Evolutionary conservation across 2,329 filamentous ascomycete genomes (phyloP), one percentile per base, ranked within the genome.

Genomic region (Talaromyces sp.): DNA sequence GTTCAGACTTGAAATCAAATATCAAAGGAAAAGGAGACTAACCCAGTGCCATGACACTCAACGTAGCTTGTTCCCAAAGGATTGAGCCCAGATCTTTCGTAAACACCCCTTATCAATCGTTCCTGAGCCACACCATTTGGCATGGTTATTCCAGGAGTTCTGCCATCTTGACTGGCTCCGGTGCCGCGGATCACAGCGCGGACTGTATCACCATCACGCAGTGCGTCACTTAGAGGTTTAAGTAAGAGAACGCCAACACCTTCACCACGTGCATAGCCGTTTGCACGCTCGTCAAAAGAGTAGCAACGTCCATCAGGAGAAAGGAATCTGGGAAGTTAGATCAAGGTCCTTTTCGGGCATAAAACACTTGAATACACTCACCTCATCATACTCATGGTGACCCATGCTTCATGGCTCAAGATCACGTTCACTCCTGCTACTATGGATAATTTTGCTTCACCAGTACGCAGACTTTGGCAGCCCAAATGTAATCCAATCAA

Each of bases 181-280:
- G 65, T 71, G 3, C 63, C 67, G 10, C 66, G 62, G 13, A 76
- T 74, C 5, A 77, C 67, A 5, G 72, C 69, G 2, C 70, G 66
- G 40, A 77, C 70, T 0, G 76, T 74, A 65, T 87, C 83, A 28
- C 82, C 82, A 62, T 84, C 81, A 13, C 50, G 45, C 25, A 60
- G 17, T 13, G 58, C 58, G 19, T 60, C 54, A 8, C n/a, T 17
- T 9, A 60, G 43, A 15, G 75, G 73, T 69, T 86, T 86, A 19
- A 86, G 66, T 9, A 85, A 66, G 2, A 87, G 63, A 22, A 82
- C 77, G 0, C 79, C 83, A 36, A 82, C 75, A 0, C 85, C 85
- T 65, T 88, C 85, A 1, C 84, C 85, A 39, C 84, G 77, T 0
- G 81, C 83, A 64, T 87, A 88, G 1, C 85, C 85, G 58, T 82